These are phyloP conservation scores for Microcos paniculata DNA, from an alignment of 345 rosid genomes.

Conservation along the genomic window DNA sequence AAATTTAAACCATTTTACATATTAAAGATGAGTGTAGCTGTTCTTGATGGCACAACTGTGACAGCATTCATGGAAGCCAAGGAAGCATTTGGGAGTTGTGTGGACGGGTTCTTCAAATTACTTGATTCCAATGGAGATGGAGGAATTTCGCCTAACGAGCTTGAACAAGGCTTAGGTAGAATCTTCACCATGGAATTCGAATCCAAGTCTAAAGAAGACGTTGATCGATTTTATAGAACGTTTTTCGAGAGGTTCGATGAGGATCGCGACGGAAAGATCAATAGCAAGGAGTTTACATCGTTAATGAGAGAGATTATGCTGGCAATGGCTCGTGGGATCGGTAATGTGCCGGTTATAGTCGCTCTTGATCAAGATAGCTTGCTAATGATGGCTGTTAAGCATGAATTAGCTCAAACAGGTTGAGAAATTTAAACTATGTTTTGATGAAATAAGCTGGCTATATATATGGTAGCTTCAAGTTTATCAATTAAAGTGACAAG, in stretches of 20 bases:
- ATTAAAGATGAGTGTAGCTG: slow-evolving; percentile 33
- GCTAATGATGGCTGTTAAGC: slow-evolving; percentile 55
- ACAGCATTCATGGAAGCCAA: slow-evolving; percentile 34
- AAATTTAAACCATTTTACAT: background rate
- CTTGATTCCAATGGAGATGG: slow-evolving; percentile 45
- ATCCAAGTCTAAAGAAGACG: slow-evolving; percentile 16
- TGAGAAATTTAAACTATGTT: background rate
- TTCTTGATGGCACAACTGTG: slow-evolving; percentile 41
- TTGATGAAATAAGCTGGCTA: too few species aligned
- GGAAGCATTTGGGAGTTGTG: slow-evolving; percentile 30
- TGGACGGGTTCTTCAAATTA: slow-evolving; percentile 31
- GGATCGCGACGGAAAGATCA: slow-evolving; percentile 25
- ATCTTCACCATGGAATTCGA: slow-evolving; percentile 30
- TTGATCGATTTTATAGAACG: slow-evolving; percentile 17
- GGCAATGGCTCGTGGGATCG: slow-evolving; percentile 55
- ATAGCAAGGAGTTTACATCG: slow-evolving; percentile 20
- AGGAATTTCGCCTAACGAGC: slow-evolving; percentile 28
- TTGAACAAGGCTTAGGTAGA: slow-evolving; percentile 31
- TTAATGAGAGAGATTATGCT: slow-evolving; percentile 46
- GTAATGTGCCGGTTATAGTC: slow-evolving; percentile 39
- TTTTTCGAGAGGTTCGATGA: slow-evolving; percentile 49
- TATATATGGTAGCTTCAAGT: too few species aligned
- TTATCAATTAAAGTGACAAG: too few species aligned
- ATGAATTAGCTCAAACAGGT: slow-evolving; percentile 21
- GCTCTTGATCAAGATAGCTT: slow-evolving; percentile 44